Base-by-base conservation (phyloP, 768 basidiomycete genomes). In the Russula lepida region DNA sequence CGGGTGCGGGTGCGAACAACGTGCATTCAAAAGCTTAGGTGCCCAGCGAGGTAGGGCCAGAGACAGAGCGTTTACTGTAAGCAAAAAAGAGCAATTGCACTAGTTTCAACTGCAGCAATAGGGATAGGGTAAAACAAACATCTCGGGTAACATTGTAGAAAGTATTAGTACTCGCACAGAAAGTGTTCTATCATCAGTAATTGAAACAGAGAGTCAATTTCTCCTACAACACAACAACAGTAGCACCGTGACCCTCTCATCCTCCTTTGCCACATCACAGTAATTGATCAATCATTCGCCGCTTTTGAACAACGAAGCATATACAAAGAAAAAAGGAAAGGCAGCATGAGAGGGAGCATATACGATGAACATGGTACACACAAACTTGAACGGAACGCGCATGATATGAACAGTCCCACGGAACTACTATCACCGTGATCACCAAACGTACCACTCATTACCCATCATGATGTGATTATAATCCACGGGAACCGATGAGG, bases 211-310 rank as follows among this genome's bases (percentile, higher is more conserved):
- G 1, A 27, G 37, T 30, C 48, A 37, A 28, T 28, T 30, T 30
- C 21, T 58, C 48, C 48, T 57, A 57, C 56, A 57, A 50, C 56
- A 58, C 56, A 58, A n/a, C 41, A 4, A n/a, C n/a, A 41, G 6
- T 15, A 6, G 35, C 13, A 37, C 35, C 41, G 41, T n/a, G 9
- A 32, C n/a, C 44, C 33, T n/a, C 12, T 6, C n/a, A 6, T 11
- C 15, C 35, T 5, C 15, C 5, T 37, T 15, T 17, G 13, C 35
- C 35, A 37, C 35, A 37, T 37, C 49, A 25, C 49, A 19, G 27
- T 17, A 19, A 25, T 28, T 27, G 15, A 3, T n/a, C 11, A 7
- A 27, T 47, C 49, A 30, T 19, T 49, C 19, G 17, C 15, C 25
- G 28, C 49, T 19, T n/a, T 23, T 17, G 5, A 23, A 23, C 46